Conservation (phyloP, 441 rosid species). For the Euphorbia schlechtendalii region DNA sequence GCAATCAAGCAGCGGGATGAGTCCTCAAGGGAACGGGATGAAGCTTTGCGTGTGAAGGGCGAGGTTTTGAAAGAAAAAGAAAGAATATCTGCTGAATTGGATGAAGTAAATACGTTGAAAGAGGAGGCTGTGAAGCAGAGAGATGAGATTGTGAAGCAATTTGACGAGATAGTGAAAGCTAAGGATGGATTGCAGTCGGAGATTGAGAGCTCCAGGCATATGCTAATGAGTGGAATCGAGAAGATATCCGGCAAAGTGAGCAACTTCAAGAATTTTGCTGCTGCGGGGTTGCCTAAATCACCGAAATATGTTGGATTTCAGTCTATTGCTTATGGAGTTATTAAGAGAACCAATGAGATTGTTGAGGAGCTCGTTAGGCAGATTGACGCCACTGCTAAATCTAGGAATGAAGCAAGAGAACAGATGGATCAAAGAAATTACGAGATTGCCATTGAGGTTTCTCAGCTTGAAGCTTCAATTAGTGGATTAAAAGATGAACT, state of each 20-base stretch:
- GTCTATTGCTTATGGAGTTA: slow-evolving; percentile 74
- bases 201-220: slow-evolving; percentile 72
- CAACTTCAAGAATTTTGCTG: slow-evolving; percentile 59
- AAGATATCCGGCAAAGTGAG: slow-evolving; percentile 81
- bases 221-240: slow-evolving; percentile 92
- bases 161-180: slow-evolving; percentile 42
- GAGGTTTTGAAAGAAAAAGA: slow-evolving; percentile 39
- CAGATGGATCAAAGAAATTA: slow-evolving; percentile 85
- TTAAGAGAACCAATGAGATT: slow-evolving; percentile 82
- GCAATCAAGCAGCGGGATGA: slow-evolving; percentile 79
- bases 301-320: slow-evolving; percentile 69
- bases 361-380: slow-evolving; percentile 83
- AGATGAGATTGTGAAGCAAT: slow-evolving; percentile 39
- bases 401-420: slow-evolving; percentile 80
- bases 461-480: slow-evolving; percentile 81
- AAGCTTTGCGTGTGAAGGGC: slow-evolving; percentile 59
- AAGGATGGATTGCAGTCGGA: slow-evolving; percentile 60
- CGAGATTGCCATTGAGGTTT: slow-evolving; percentile 92
- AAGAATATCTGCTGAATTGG: slow-evolving; percentile 38
- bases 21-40: slow-evolving; percentile 56
- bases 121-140: slow-evolving; percentile 48
- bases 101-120: slow-evolving; percentile 34
- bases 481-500: slow-evolving; percentile 64
- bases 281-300: slow-evolving; percentile 68
- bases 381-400: slow-evolving; percentile 44